Conservation (phyloP, 208 protist genomes). For the Wallacemonas collosoma region DNA sequence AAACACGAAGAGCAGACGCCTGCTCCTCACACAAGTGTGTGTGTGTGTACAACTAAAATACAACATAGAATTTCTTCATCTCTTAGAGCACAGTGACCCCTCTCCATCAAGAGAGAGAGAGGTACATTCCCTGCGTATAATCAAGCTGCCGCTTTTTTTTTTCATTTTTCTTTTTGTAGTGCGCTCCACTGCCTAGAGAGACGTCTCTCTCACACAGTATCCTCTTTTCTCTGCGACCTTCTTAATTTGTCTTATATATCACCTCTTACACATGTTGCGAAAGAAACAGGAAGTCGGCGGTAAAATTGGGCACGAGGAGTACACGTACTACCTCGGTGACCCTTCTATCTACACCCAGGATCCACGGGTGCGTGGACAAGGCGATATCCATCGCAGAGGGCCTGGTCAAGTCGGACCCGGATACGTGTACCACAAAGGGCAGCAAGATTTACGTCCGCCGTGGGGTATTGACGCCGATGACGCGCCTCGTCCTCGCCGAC, state of each 20-base stretch:
- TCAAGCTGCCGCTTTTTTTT: slow-evolving; percentile 17
- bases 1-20: no score
- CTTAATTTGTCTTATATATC: slow-evolving; percentile 1
- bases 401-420: slow-evolving; percentile 8
- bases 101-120: no score
- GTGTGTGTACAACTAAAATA: no score
- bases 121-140: no score
- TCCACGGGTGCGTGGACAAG: slow-evolving; percentile 25
- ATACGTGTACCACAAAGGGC: slow-evolving; percentile 11
- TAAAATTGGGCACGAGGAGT: slow-evolving; percentile 87
- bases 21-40: no score
- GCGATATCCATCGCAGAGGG: slow-evolving; percentile 20
- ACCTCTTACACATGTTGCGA: slow-evolving; percentile 34
- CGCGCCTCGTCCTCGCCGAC: neutral
- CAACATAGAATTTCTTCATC: no score
- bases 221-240: slow-evolving; percentile 11
- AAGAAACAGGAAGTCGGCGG: slow-evolving; percentile 67
- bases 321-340: slow-evolving; percentile 65
- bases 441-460: slow-evolving; percentile 14
- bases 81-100: no score
- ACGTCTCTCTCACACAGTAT: neutral
- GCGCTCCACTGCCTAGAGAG: no score
- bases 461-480: slow-evolving; percentile 24
- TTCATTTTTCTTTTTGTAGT: slow-evolving; percentile 7
- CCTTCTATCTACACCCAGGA: slow-evolving; percentile 28